Percentiles rank a stretch among this genome's conserved stretches.
phyloP scores from a whole-genome alignment of 306 rosid genomes.

The Mimosa bimucronata region DNA sequence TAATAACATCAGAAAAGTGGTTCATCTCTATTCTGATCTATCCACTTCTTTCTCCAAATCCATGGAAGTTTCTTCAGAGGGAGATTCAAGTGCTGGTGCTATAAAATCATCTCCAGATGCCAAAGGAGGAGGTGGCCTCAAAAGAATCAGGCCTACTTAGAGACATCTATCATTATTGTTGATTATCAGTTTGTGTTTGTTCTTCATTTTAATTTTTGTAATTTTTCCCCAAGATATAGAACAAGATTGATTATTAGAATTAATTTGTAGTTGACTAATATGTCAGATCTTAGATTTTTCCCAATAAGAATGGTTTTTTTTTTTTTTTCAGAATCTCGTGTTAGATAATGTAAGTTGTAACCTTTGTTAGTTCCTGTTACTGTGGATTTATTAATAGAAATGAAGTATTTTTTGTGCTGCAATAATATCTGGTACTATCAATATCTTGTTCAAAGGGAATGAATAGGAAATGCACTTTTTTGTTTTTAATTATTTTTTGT shows the following conservation, averaged over 20 bases:
- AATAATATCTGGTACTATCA: slow-evolving; percentile 23
- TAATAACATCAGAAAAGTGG: slow-evolving; percentile 91
- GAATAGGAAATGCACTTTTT: slow-evolving; percentile 2
- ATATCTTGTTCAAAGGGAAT: slow-evolving; percentile 16
- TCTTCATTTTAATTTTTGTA: slow-evolving; percentile 35
- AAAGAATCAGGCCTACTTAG: slow-evolving; percentile 70
- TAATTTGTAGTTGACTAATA: slow-evolving; percentile 20
- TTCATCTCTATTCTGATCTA: slow-evolving; percentile 92
- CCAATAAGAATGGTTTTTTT: slow-evolving; percentile 54
- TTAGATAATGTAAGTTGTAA: slow-evolving; percentile 34
- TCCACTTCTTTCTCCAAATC: slow-evolving; percentile 86
- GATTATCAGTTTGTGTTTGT: slow-evolving; percentile 4
- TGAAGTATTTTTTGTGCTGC: slow-evolving; percentile 33
- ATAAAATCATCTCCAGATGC: slow-evolving; percentile 63
- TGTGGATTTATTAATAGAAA: slow-evolving; percentile 66
- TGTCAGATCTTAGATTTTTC: slow-evolving; percentile 40
- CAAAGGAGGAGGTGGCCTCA: slow-evolving; percentile 58
- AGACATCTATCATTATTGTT: not conserved
- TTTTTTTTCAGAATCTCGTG: slow-evolving; percentile 42
- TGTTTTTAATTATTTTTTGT: not conserved
- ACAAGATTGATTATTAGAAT: slow-evolving; percentile 46
- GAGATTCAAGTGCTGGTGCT: slow-evolving; percentile 86
- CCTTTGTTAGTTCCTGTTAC: not conserved
- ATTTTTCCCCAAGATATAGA: slow-evolving; percentile 36
- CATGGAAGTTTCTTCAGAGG: slow-evolving; percentile 88